Evolutionary conservation across 208 protist species (phyloP), one percentile per base, ranked within the genome.

Genomic region (Vickermania spadyakhi): DNA sequence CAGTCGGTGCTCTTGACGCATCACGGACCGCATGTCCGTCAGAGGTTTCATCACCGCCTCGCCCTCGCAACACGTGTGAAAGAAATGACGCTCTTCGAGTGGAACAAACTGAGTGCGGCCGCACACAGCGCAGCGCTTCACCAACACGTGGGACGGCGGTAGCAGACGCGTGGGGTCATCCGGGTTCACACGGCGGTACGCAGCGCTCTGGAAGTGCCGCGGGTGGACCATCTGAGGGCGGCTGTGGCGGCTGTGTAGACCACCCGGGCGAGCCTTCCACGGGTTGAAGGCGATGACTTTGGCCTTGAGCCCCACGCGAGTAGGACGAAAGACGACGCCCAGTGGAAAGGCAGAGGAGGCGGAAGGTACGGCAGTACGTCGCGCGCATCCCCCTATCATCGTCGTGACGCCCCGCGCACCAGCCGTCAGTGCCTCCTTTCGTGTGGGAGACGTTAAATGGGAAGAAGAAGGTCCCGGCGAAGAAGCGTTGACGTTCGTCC

Each of bases 21-120:
- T 89, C n/a, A 91, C 87, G 1, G 72, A 75, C 56, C 71, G 55
- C 87, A 94, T 94, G 57, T 93, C 75, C 11, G 81, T 62, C 42
- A 18, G 58, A 27, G 72, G 85, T 1, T 81, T 45, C 41, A 83
- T 86, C 87, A 94, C 91, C 11, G 71, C 50, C 0, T 76, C 66
- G 0, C 87, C 87, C 54, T 94, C 87, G 51, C 87, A 94, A 58
- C 87, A 94, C n/a, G 79, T 91, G 58, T 94, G 84, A 61, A 88
- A 94, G 28, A 73, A 58, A 63, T 89, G 60, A 28, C 72, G 75
- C 58, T 84, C 64, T 7, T 42, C 56, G 26, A 89, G 42, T 25
- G 66, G 28, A 18, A 94, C 70, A 66, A 94, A 94, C 26, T 70
- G 69, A 0, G 83, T 89, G 53, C 87, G 75, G 28, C 88, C 87